phyloP scores from a whole-genome alignment of 169 alveolate species.

The Amoebophrya sp. region DNA sequence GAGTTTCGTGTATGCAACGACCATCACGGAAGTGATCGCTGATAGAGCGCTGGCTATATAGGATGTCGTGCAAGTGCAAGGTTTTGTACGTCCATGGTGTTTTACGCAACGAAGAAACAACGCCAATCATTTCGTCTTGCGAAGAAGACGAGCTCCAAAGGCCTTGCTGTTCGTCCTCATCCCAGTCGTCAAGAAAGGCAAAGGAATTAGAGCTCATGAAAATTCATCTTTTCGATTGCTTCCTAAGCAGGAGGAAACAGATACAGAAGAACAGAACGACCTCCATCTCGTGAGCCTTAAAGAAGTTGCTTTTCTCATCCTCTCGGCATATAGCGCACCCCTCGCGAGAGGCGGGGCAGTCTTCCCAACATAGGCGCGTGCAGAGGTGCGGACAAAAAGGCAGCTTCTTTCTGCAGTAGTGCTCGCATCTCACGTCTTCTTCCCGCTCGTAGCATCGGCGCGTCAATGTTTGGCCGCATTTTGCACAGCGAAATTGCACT shows the following conservation, averaged over 20 bases:
- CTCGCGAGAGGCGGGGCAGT: neutral
- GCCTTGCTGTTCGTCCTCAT: too few relatives aligned
- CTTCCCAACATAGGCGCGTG: neutral
- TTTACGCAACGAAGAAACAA: too few relatives aligned
- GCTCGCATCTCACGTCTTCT: neutral
- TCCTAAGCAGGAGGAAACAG: too few relatives aligned
- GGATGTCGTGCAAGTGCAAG: neutral
- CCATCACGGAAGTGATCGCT: neutral
- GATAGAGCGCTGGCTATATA: neutral
- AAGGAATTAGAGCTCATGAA: too few relatives aligned
- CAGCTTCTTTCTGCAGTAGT: neutral
- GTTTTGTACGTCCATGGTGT: too few relatives aligned
- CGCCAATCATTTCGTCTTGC: too few relatives aligned
- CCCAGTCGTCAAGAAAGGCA: too few relatives aligned
- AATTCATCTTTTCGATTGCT: too few relatives aligned
- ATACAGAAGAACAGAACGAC: too few relatives aligned
- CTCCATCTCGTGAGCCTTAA: too few relatives aligned
- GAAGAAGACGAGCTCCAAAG: too few relatives aligned
- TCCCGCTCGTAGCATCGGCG: neutral
- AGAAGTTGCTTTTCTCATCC: neutral
- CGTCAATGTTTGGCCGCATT: neutral
- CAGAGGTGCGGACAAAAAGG: neutral
- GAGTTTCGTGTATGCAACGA: neutral
- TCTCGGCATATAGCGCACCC: neutral
- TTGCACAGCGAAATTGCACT: neutral